Evolutionary conservation across 352 stramenopile species (phyloP), one percentile per base, ranked within the genome.

Genomic region (Pythium folliculosum): DNA sequence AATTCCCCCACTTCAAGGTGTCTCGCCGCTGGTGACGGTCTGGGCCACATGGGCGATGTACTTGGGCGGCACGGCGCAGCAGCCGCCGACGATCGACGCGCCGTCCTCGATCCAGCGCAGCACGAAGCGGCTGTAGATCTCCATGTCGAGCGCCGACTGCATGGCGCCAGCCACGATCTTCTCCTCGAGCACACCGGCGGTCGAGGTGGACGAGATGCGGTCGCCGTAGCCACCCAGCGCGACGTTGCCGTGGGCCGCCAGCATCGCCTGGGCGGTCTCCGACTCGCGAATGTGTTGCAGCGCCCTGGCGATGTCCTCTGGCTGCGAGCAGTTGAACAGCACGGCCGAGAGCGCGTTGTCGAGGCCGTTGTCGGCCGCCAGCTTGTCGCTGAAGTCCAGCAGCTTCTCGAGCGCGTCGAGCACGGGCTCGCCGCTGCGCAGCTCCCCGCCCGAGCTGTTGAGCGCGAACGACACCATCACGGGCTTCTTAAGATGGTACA

Each of bases 311-410:
- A 98, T 96, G 44, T 92, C 78, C 77, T 98, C 94, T 0, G 94
- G 94, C 51, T 97, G 88, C 59, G 78, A 92, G 67, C 90, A 98
- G 71, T 97, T 98, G 66, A 98, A 97, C 16, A 98, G 65, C 37
- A 98, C 77, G 45, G 67, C 91, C 25, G 77, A 69, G 4, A 97
- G 70, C 65, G 65, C 62, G 47, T 60, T 60, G 12, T 58, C 52
- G 12, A 65, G 64, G 9, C 13, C 43, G 27, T 75, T 55, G 22
- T 59, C 35, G 8, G 16, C 16, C 27, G 57, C 50, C n/a, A 71
- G 43, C 7, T n/a, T n/a, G 49, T 71, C 50, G 9, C 45, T 25
- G 52, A 86, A 88, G n/a, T 78, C 73, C 22, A 87, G 38, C 38
- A 90, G 53, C 60, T 73, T 68, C 43, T 65, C 55, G 43, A 96